phyloP scores from a whole-genome alignment of 257 asterid species.

The Capsicum rhomboideum region DNA sequence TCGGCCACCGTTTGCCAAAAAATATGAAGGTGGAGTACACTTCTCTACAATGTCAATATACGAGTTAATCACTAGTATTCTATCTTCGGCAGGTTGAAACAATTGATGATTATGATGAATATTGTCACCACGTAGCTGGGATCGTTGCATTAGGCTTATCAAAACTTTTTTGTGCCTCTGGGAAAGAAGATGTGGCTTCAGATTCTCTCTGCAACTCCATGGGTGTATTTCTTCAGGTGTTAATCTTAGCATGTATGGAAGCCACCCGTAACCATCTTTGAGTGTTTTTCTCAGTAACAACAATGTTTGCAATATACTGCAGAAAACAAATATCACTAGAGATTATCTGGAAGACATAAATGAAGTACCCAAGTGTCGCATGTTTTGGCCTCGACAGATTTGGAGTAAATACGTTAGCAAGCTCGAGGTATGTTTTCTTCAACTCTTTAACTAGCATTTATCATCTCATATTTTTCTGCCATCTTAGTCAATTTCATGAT shows the following conservation, averaged over 20 bases:
- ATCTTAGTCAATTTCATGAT: background rate
- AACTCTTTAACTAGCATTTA: background rate
- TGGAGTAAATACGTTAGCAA: conserved; percentile 87
- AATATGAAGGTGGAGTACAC: background rate
- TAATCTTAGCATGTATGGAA: conserved; percentile 2
- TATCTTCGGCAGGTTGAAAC: conserved; percentile 71
- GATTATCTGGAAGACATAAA: conserved; percentile 96
- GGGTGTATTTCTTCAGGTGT: conserved; percentile 97
- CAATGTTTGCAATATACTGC: conserved; percentile 8
- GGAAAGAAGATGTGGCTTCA: conserved; percentile 62
- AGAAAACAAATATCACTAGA: conserved; percentile 92
- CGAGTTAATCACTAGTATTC: background rate
- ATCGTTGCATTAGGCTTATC: conserved; percentile 92
- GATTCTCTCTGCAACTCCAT: conserved; percentile 78
- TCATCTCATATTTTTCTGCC: background rate
- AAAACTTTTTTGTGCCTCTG: conserved; percentile 82
- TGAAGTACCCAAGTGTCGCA: conserved; percentile 91
- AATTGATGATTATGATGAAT: conserved; percentile 82
- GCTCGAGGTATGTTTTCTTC: conserved; percentile 56
- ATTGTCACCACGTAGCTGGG: conserved; percentile 97
- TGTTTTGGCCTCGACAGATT: conserved; percentile 97
- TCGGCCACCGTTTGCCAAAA: background rate
- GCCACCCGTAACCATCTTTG: background rate
- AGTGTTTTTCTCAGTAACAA: background rate
- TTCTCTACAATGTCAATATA: background rate